Evolutionary conservation across 352 stramenopile species (phyloP).

Genomic region (Phytopythium litorale): DNA sequence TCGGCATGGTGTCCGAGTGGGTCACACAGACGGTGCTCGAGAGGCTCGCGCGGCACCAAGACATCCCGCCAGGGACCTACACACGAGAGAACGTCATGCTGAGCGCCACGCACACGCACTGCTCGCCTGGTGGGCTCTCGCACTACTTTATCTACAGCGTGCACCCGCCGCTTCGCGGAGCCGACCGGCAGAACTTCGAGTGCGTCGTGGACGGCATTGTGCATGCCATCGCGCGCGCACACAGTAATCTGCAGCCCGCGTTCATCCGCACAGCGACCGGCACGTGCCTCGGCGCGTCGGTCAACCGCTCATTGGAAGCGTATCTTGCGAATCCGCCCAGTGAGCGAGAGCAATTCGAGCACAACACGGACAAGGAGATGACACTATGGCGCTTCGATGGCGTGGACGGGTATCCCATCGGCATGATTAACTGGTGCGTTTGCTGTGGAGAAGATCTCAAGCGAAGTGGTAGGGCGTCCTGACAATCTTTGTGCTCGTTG

Average conservation of each 20-base stretch:
- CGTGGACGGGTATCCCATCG: conserved; percentile 75
- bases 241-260: conserved; percentile 66
- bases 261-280: conserved; percentile 61
- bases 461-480: background rate
- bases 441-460: background rate
- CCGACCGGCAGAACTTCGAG: conserved; percentile 85
- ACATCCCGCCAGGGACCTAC: conserved; percentile 44
- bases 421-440: conserved; percentile 88
- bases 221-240: conserved; percentile 69
- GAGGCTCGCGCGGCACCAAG: conserved; percentile 44
- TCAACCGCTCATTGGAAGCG: conserved; percentile 88
- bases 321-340: conserved; percentile 87
- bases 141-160: conserved; percentile 92
- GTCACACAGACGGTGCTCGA: conserved; percentile 78
- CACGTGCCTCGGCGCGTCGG: conserved; percentile 68
- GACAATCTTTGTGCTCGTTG: background rate
- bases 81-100: conserved; percentile 81
- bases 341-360: conserved; percentile 73
- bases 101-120: conserved; percentile 92
- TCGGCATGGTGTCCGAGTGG: conserved; percentile 87
- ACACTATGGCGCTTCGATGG: conserved; percentile 86
- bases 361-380: conserved; percentile 93
- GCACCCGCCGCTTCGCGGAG: conserved; percentile 67
- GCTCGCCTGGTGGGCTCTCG: conserved; percentile 83
- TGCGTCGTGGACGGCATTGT: conserved; percentile 89